Evolutionary conservation across 306 rosid species (phyloP).

Genomic region (Gleditsia sinensis): DNA sequence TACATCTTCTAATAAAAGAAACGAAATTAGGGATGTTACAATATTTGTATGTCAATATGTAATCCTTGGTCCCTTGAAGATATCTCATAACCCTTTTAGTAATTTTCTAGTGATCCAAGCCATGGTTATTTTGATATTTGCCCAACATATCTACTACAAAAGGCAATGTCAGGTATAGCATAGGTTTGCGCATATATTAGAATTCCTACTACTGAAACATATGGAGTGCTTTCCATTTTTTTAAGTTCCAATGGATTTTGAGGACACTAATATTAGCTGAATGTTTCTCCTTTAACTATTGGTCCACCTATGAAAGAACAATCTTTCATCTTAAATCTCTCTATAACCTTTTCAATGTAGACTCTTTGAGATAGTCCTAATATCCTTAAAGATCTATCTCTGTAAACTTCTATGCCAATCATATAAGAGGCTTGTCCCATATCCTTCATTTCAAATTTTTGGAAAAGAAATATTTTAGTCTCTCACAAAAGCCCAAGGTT

Average conservation of each 20-base stretch:
- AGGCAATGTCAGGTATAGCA: background rate
- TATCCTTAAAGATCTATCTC: too few relatives aligned
- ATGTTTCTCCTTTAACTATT: background rate
- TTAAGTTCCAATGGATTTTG: background rate
- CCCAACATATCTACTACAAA: background rate
- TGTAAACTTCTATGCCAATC: too few relatives aligned
- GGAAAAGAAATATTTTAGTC: background rate
- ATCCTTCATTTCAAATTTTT: slow-evolving; percentile 1
- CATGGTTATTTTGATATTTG: too few relatives aligned
- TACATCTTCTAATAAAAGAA: too few relatives aligned
- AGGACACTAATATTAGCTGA: background rate
- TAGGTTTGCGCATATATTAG: background rate
- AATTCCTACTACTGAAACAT: background rate
- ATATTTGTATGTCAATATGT: too few relatives aligned
- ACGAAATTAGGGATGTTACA: too few relatives aligned
- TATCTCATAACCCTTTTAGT: too few relatives aligned
- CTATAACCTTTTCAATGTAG: too few relatives aligned
- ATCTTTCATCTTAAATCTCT: background rate
- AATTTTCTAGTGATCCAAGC: too few relatives aligned
- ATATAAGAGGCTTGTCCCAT: too few relatives aligned
- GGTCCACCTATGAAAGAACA: background rate
- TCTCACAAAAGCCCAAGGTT: background rate
- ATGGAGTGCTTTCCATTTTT: background rate
- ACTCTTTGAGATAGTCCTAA: too few relatives aligned
- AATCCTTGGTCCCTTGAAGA: too few relatives aligned